These are phyloP conservation scores for Nakazawaea holstii DNA, from an alignment of 805 yeast species.

Conservation along the genomic window DNA sequence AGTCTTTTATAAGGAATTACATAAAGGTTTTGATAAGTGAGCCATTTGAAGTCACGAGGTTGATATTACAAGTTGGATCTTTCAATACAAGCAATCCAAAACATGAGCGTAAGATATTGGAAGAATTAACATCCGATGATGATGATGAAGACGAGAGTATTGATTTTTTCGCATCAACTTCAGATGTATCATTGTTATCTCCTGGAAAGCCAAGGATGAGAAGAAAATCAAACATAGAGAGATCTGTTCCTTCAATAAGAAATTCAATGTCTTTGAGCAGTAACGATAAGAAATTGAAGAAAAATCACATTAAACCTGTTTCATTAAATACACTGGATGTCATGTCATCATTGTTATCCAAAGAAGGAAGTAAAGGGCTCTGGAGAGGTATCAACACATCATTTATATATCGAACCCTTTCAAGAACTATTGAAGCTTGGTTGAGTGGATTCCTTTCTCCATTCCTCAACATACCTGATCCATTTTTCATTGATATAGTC, in stretches of 20 bases:
- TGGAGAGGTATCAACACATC: constrained; percentile 77
- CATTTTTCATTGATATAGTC: constrained; percentile 74
- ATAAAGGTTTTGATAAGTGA: constrained; percentile 66
- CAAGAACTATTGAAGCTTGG: constrained; percentile 85
- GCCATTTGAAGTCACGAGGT: constrained; percentile 81
- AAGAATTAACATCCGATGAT: constrained; percentile 10
- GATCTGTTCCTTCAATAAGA: constrained; percentile 16
- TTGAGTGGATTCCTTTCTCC: constrained; percentile 84
- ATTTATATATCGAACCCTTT: constrained; percentile 69
- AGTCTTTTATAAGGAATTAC: constrained; percentile 65
- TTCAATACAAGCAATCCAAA: constrained; percentile 30
- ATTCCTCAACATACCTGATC: constrained; percentile 78
- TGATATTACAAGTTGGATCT: constrained; percentile 76
- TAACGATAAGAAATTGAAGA: constrained; percentile 3
- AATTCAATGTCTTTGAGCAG: not conserved
- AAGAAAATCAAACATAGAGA: constrained; percentile 25
- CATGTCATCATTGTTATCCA: constrained; percentile 56
- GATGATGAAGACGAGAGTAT: constrained; percentile 28
- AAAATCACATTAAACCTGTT: constrained; percentile 44
- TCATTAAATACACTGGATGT: constrained; percentile 62
- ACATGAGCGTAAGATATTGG: constrained; percentile 1
- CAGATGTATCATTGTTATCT: constrained; percentile 10
- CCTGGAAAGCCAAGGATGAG: constrained; percentile 8
- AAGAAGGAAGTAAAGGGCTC: constrained; percentile 66
- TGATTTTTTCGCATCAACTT: constrained; percentile 32